phyloP scores from a whole-genome alignment of 371 early-diverging fungal species.

The Lichtheimia ramosa region DNA sequence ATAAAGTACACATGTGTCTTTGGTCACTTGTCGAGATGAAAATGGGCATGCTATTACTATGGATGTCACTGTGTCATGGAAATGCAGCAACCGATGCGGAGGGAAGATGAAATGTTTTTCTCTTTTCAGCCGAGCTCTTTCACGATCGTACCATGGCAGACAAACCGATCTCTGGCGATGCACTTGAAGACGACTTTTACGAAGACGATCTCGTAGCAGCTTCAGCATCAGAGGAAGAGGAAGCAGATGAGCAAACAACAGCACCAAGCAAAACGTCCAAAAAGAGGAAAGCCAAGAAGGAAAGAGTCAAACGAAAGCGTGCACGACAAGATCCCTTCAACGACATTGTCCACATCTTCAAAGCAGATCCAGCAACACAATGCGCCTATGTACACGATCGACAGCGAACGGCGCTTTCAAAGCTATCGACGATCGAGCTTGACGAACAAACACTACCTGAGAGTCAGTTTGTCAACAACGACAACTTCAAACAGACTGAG shows the following conservation, averaged over 20 bases:
- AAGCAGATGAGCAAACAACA: slow-evolving; percentile 12
- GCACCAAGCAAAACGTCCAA: slow-evolving; percentile 41
- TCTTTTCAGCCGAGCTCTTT: too few relatives aligned
- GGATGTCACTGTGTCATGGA: too few relatives aligned
- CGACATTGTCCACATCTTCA: slow-evolving; percentile 41
- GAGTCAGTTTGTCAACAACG: slow-evolving; percentile 44
- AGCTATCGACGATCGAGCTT: slow-evolving; percentile 49
- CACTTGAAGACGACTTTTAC: slow-evolving; percentile 68
- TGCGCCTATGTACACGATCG: slow-evolving; percentile 47
- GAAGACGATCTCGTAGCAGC: slow-evolving; percentile 49
- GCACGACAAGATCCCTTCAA: slow-evolving; percentile 43
- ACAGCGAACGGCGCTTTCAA: slow-evolving; percentile 49
- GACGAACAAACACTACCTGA: slow-evolving; percentile 49
- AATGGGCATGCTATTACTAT: too few relatives aligned
- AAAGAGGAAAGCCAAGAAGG: slow-evolving; percentile 30
- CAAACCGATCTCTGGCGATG: slow-evolving; percentile 51
- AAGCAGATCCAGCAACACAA: slow-evolving; percentile 36
- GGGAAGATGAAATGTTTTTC: too few relatives aligned
- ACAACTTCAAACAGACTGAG: slow-evolving; percentile 47
- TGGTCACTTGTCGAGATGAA: too few relatives aligned
- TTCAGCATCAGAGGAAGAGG: slow-evolving; percentile 30
- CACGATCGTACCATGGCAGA: slow-evolving; percentile 11
- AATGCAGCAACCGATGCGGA: too few relatives aligned
- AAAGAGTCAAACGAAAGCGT: slow-evolving; percentile 58
- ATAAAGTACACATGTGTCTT: too few relatives aligned